Evolutionary conservation across 2,329 filamentous ascomycete species (phyloP).

Genomic region (Dactylonectria macrodidyma): DNA sequence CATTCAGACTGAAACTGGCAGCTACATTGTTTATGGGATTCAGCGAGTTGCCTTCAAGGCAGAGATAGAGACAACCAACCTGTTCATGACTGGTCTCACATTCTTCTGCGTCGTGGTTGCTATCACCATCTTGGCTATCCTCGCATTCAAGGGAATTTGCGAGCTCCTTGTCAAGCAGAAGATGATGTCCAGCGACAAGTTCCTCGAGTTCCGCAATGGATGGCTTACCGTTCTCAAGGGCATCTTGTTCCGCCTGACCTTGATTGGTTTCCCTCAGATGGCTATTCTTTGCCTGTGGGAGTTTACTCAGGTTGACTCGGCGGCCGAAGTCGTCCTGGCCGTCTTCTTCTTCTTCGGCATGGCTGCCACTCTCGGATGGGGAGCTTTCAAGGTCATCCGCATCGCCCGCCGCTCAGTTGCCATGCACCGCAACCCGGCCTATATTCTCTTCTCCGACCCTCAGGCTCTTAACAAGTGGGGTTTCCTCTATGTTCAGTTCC

Average conservation of each 20-base stretch:
- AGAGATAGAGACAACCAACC: constrained; percentile 88
- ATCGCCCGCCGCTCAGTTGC: constrained; percentile 89
- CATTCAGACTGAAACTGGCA: constrained; percentile 67
- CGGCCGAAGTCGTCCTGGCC: constrained; percentile 88
- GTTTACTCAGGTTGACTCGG: constrained; percentile 87
- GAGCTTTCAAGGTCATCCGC: constrained; percentile 88
- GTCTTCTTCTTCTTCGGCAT: constrained; percentile 91
- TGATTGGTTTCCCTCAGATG: constrained; percentile 95
- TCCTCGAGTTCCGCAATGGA: constrained; percentile 93
- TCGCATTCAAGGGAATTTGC: constrained; percentile 84
- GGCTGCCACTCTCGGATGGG: constrained; percentile 84
- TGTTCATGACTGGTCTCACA: constrained; percentile 91
- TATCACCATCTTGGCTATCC: constrained; percentile 79
- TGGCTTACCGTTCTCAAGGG: constrained; percentile 95
- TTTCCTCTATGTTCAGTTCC: constrained; percentile 97
- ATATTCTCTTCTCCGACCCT: constrained; percentile 97
- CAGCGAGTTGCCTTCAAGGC: constrained; percentile 90
- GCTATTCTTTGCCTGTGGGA: constrained; percentile 94
- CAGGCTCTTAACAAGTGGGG: constrained; percentile 97
- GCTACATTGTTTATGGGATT: constrained; percentile 82
- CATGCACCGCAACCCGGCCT: constrained; percentile 96
- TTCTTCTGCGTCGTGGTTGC: constrained; percentile 91
- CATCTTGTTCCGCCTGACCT: constrained; percentile 89
- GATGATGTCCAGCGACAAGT: constrained; percentile 88
- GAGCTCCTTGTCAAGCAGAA: constrained; percentile 82